Conservation (phyloP, 176 grass and related monocot genomes). For the Cenchrus americanus region DNA sequence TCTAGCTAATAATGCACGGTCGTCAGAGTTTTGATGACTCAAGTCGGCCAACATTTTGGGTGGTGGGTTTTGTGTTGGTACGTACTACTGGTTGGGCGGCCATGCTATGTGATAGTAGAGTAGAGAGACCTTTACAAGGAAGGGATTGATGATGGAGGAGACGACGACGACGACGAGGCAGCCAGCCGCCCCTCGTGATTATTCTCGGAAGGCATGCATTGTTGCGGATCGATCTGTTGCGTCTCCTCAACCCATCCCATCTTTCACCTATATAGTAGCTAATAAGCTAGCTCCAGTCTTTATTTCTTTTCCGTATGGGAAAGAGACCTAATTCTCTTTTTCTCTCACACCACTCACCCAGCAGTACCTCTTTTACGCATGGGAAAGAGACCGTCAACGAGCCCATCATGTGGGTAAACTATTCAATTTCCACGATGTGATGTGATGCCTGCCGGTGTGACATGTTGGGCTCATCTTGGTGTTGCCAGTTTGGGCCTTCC, state of each 20-base stretch:
- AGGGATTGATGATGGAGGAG: neutral
- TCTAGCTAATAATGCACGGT: too few species aligned
- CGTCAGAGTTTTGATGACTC: neutral
- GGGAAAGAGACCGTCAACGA: conserved; percentile 15
- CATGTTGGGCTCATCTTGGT: conserved; percentile 49
- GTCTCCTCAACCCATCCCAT: conserved; percentile 33
- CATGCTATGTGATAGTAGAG: neutral
- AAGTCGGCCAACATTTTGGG: neutral
- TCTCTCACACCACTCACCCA: too few species aligned
- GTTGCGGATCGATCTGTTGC: neutral
- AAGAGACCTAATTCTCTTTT: conserved; percentile 25
- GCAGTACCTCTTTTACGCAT: too few species aligned
- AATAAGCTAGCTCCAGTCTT: neutral
- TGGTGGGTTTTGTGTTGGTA: neutral
- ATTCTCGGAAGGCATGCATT: conserved; percentile 4
- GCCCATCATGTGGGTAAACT: conserved; percentile 39
- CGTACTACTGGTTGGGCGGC: neutral
- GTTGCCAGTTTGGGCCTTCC: conserved; percentile 52
- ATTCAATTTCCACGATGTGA: conserved; percentile 23
- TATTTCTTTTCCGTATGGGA: conserved; percentile 13
- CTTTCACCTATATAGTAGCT: too few species aligned
- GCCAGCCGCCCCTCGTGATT: neutral
- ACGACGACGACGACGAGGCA: neutral
- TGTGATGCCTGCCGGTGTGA: conserved; percentile 48
- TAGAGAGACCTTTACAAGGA: neutral